These are phyloP conservation scores for Cucumis hystrix DNA, from an alignment of 306 rosid species.

Conservation along the genomic window DNA sequence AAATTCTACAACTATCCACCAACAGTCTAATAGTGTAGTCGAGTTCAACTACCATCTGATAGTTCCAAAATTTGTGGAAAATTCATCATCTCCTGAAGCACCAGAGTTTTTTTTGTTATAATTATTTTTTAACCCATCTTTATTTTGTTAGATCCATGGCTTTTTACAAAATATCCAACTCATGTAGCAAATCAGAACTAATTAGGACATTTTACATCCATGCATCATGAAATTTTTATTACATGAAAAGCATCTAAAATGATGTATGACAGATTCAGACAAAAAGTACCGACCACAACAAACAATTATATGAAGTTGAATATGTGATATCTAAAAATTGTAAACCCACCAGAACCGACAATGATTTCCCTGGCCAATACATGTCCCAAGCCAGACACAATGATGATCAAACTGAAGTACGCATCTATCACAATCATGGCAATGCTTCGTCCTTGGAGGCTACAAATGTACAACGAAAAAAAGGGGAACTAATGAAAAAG, in stretches of 20 bases:
- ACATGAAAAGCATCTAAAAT: not conserved
- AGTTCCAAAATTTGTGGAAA: not conserved
- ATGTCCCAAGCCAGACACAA: conserved; percentile 99
- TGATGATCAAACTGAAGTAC: conserved; percentile 98
- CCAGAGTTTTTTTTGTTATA: not conserved
- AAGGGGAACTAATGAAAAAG: not conserved
- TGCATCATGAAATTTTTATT: not conserved
- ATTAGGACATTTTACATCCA: not conserved
- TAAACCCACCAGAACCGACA: conserved; percentile 89
- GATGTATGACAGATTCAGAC: not conserved
- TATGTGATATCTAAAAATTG: not conserved
- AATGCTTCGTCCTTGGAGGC: conserved; percentile 97
- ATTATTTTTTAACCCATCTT: not conserved
- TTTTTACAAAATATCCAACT: not conserved
- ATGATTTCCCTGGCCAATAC: conserved; percentile 92
- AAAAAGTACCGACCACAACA: not conserved
- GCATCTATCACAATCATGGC: conserved; percentile 93
- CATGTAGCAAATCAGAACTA: not conserved
- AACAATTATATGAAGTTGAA: not conserved
- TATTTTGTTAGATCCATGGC: not conserved
- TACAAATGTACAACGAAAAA: conserved; percentile 23
- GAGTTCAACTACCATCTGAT: not conserved
- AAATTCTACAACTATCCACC: not conserved
- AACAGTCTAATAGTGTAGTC: not conserved
- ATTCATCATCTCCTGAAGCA: not conserved